Evolutionary conservation across 1,139 yeast species (phyloP).

Genomic region (Sugiyamaella castrensis): DNA sequence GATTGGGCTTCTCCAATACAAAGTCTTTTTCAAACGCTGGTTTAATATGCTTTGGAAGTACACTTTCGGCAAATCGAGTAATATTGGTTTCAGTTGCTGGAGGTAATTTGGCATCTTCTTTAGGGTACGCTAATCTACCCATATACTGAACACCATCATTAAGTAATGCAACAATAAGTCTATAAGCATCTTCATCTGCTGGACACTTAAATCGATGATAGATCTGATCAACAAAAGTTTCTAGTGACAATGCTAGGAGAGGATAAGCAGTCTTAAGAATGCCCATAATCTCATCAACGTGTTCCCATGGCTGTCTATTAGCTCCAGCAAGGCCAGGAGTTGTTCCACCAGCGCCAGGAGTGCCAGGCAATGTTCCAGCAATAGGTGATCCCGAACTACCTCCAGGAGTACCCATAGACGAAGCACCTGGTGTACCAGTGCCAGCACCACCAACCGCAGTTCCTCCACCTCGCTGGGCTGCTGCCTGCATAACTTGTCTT

Average conservation of each 20-base stretch:
- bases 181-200: slow-evolving; percentile 94
- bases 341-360: slow-evolving; percentile 12
- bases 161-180: slow-evolving; percentile 85
- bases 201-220: slow-evolving; percentile 91
- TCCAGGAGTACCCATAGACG: no score
- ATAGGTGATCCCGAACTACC: slow-evolving; percentile 13
- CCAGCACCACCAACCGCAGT: slow-evolving; percentile 16
- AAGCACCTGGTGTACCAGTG: slow-evolving; percentile 16
- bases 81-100: slow-evolving; percentile 90
- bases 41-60: slow-evolving; percentile 83
- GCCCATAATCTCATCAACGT: slow-evolving; percentile 93
- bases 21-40: slow-evolving; percentile 92
- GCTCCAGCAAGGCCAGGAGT: slow-evolving; percentile 18
- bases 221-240: slow-evolving; percentile 92
- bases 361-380: slow-evolving; percentile 14
- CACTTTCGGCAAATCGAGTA: slow-evolving; percentile 87
- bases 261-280: slow-evolving; percentile 96
- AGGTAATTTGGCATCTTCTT: slow-evolving; percentile 85
- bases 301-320: slow-evolving; percentile 80
- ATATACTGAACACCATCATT: slow-evolving; percentile 93
- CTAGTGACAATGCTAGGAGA: slow-evolving; percentile 83
- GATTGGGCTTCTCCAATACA: slow-evolving; percentile 80
- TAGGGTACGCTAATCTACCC: slow-evolving; percentile 73
- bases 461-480: no score
- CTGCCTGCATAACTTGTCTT: slow-evolving; percentile 66